These are phyloP conservation scores for Quambalaria eucalypti DNA, from an alignment of 1,284 basidiomycete species.

Conservation along the genomic window DNA sequence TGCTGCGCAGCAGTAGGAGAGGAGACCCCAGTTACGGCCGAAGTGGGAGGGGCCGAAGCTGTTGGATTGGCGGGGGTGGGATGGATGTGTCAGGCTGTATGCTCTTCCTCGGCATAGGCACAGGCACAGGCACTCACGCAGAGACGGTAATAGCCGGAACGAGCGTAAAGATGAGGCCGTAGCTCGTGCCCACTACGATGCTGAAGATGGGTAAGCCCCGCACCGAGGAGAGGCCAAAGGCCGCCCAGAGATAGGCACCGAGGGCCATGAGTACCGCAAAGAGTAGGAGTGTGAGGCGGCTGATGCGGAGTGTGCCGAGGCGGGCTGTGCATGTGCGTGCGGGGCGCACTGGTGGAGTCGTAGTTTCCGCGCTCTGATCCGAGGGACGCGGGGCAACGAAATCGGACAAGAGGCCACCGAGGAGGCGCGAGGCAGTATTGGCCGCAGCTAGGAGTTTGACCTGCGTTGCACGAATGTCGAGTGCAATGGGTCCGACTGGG, in stretches of 20 bases:
- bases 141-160: neutral
- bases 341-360: too few relatives aligned
- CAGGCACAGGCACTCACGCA: neutral
- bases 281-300: constrained; percentile 11
- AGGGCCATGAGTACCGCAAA: constrained; percentile 4
- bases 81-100: neutral
- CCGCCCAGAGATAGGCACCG: constrained; percentile 6
- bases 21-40: constrained; percentile 14
- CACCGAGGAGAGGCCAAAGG: constrained; percentile 2
- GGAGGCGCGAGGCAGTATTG: constrained; percentile 13
- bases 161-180: constrained; percentile 14
- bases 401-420: constrained; percentile 13
- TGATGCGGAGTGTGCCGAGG: neutral
- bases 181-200: constrained; percentile 6
- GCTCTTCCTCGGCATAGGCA: neutral
- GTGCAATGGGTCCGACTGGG: neutral
- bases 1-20: constrained; percentile 11
- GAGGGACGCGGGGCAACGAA: neutral
- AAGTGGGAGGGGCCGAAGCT: constrained; percentile 10
- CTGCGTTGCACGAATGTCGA: neutral
- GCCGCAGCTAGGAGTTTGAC: constrained; percentile 5
- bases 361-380: too few relatives aligned
- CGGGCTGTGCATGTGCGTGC: neutral
- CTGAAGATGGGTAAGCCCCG: constrained; percentile 5
- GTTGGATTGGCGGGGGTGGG: neutral